Evolutionary conservation across 1,284 basidiomycete genomes (phyloP).

Genomic region (Laetiporus sulphureus): DNA sequence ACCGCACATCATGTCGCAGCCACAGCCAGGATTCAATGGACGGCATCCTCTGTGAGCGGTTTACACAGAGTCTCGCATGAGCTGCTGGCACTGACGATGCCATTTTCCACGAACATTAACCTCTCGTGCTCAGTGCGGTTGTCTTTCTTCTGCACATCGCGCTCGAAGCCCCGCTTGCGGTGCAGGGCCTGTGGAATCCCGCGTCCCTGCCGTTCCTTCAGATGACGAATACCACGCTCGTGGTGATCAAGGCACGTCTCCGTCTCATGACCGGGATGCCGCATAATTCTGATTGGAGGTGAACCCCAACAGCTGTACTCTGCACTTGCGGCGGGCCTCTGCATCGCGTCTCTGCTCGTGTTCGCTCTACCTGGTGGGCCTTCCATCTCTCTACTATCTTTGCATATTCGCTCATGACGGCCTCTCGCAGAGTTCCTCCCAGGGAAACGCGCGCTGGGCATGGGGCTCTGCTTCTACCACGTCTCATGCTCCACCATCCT

Average conservation of each 20-base stretch:
- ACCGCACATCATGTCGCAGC: neutral
- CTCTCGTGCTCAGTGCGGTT: slow-evolving; percentile 41
- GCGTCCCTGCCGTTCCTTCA: slow-evolving; percentile 63
- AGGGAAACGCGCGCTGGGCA: slow-evolving; percentile 75
- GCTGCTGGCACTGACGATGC: too few species aligned
- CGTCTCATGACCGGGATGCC: neutral
- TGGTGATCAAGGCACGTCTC: slow-evolving; percentile 54
- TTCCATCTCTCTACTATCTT: slow-evolving; percentile 2
- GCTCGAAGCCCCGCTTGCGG: slow-evolving; percentile 66
- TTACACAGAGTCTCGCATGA: too few species aligned
- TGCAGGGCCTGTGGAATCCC: slow-evolving; percentile 68
- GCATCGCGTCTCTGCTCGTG: slow-evolving; percentile 50
- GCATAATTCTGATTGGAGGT: neutral
- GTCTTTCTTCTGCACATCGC: slow-evolving; percentile 75
- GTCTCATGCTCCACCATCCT: slow-evolving; percentile 67
- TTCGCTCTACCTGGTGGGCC: slow-evolving; percentile 58
- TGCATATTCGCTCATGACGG: neutral
- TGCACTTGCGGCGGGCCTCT: slow-evolving; percentile 50
- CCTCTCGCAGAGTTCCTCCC: slow-evolving; percentile 67
- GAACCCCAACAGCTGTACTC: slow-evolving; percentile 48
- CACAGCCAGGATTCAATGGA: slow-evolving; percentile 2
- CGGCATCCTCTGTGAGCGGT: slow-evolving; percentile 8
- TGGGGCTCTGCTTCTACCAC: slow-evolving; percentile 74
- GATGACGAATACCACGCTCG: slow-evolving; percentile 72
- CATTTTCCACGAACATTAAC: too few species aligned